Percentiles rank a stretch among this genome's conserved stretches.
Evolutionary conservation across 306 rosid species (phyloP).

Genomic region (Acacia confusa): DNA sequence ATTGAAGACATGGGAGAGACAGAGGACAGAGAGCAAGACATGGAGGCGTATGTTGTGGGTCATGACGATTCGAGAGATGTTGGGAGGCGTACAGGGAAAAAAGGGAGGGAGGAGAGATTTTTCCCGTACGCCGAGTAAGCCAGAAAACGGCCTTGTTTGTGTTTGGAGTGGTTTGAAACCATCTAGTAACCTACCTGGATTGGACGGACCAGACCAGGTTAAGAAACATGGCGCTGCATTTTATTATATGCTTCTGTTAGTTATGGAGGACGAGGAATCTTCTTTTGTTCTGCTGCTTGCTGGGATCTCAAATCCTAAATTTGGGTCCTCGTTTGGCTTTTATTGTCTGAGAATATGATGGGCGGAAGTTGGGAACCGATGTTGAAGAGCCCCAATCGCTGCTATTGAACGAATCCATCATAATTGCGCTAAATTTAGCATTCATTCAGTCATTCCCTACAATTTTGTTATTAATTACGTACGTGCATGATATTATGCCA

Average conservation of each 20-base stretch:
- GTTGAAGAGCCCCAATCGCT: conserved; percentile 39
- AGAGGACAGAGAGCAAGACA: conserved; percentile 26
- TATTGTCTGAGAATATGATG: conserved; percentile 9
- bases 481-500: not conserved
- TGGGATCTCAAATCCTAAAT: conserved; percentile 5
- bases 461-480: not conserved
- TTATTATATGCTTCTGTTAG: conserved; percentile 11
- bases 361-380: conserved; percentile 21
- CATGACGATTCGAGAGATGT: conserved; percentile 36
- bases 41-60: not conserved
- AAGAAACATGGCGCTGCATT: conserved; percentile 16
- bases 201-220: conserved; percentile 46
- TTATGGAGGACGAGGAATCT: not conserved
- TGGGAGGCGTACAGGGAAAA: conserved; percentile 50
- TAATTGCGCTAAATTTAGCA: conserved; percentile 2
- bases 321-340: not conserved
- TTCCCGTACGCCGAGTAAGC: conserved; percentile 42
- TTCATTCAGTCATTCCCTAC: not conserved
- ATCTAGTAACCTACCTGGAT: conserved; percentile 41
- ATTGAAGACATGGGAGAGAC: conserved; percentile 21
- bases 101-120: not conserved
- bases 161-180: conserved; percentile 6
- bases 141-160: conserved; percentile 10
- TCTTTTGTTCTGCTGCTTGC: not conserved
- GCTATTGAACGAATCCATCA: conserved; percentile 32